These are phyloP conservation scores for Sphaerulina populicola DNA, from an alignment of 2,329 filamentous ascomycete genomes.

Conservation along the genomic window DNA sequence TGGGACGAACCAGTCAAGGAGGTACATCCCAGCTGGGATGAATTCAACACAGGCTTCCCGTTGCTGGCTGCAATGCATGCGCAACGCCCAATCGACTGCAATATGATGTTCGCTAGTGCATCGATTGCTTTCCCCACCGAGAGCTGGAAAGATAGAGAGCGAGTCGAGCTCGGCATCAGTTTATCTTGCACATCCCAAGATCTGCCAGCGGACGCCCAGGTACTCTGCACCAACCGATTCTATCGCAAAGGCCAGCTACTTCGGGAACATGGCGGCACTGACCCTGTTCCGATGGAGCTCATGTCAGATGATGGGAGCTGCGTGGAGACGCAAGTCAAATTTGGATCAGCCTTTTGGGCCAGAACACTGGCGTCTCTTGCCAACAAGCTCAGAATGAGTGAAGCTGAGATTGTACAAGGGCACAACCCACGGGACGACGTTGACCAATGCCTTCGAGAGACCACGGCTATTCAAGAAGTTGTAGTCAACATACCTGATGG, in stretches of 20 bases:
- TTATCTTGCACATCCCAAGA: conserved; percentile 26
- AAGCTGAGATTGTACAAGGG: background rate
- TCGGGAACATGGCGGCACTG: conserved; percentile 20
- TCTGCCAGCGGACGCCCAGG: conserved; percentile 17
- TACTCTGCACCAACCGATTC: conserved; percentile 24
- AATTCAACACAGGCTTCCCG: conserved; percentile 31
- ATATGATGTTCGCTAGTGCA: conserved; percentile 37
- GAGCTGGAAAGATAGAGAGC: conserved; percentile 30
- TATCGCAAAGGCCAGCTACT: conserved; percentile 21
- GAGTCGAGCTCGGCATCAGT: conserved; percentile 30
- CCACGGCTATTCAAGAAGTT: conserved; percentile 40
- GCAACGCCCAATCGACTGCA: conserved; percentile 27
- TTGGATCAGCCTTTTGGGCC: conserved; percentile 41
- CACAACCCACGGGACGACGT: conserved; percentile 24
- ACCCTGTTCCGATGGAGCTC: conserved; percentile 14
- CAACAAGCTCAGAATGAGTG: conserved; percentile 6
- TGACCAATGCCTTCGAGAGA: conserved; percentile 28
- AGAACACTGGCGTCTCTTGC: conserved; percentile 31
- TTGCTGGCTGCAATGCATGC: conserved; percentile 23
- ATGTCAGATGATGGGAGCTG: conserved; percentile 11
- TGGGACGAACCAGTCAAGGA: conserved; percentile 29
- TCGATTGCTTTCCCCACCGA: conserved; percentile 37
- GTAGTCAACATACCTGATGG: conserved; percentile 29
- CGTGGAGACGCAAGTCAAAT: conserved; percentile 30
- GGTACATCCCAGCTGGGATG: conserved; percentile 24